phyloP scores from a whole-genome alignment of 192 early-diverging fungal genomes.

The Mortierella claussenii region DNA sequence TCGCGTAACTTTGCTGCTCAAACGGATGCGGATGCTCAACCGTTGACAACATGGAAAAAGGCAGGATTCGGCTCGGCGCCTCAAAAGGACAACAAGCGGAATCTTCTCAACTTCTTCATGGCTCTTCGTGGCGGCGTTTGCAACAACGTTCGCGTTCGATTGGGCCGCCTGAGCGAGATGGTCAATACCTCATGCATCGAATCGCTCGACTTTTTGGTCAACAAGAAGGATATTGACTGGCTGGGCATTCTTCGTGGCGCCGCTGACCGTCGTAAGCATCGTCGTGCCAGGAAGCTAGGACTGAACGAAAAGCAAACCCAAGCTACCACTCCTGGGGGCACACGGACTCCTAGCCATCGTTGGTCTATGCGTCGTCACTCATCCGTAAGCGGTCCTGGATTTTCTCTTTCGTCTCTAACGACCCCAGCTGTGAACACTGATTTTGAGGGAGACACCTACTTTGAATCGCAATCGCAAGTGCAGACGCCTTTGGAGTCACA shows the following conservation, averaged over 20 bases:
- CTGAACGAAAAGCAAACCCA: slow-evolving; percentile 60
- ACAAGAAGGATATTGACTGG: slow-evolving; percentile 67
- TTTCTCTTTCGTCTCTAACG: slow-evolving; percentile 30
- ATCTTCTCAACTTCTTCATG: slow-evolving; percentile 89
- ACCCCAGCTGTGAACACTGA: slow-evolving; percentile 40
- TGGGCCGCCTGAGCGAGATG: slow-evolving; percentile 80
- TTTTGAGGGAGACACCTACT: slow-evolving; percentile 38
- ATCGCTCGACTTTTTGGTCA: slow-evolving; percentile 85
- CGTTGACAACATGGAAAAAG: slow-evolving; percentile 23
- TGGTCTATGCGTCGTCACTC: slow-evolving; percentile 49
- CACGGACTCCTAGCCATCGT: slow-evolving; percentile 54
- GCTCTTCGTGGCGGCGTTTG: slow-evolving; percentile 73
- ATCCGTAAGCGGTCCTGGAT: slow-evolving; percentile 9
- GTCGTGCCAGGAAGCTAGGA: slow-evolving; percentile 52
- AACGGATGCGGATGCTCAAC: slow-evolving; percentile 27
- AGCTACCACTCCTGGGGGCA: slow-evolving; percentile 58
- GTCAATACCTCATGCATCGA: slow-evolving; percentile 82
- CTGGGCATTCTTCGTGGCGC: slow-evolving; percentile 58
- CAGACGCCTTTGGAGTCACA: slow-evolving; percentile 23
- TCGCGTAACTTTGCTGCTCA: slow-evolving; percentile 43
- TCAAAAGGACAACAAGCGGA: slow-evolving; percentile 61
- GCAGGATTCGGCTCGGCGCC: slow-evolving; percentile 18
- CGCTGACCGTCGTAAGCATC: slow-evolving; percentile 42
- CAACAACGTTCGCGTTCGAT: slow-evolving; percentile 76
- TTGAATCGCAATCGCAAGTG: slow-evolving; percentile 35